Conservation (phyloP, 164 flowering plant species). For the Nelumbo lutea region DNA sequence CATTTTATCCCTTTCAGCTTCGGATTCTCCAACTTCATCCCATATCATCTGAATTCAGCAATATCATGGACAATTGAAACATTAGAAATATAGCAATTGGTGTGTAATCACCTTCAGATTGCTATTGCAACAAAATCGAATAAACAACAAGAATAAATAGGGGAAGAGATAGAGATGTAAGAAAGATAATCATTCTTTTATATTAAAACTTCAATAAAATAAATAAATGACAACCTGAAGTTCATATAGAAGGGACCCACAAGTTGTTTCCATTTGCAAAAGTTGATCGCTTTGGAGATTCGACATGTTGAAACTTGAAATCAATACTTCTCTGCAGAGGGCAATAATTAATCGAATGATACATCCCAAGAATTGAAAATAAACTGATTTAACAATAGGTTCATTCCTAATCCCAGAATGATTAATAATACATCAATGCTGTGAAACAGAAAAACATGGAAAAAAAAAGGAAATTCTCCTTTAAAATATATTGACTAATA, state of each 20-base stretch:
- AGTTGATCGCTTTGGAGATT: conserved; percentile 23
- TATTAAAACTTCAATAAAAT: neutral
- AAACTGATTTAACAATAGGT: neutral
- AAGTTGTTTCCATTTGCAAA: conserved; percentile 44
- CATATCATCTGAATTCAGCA: conserved; percentile 51
- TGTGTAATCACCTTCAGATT: neutral
- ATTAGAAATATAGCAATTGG: neutral
- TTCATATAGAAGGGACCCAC: conserved; percentile 53
- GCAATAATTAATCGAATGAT: neutral
- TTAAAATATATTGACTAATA: no score
- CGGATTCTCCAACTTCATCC: conserved; percentile 84
- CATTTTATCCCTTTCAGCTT: conserved; percentile 55
- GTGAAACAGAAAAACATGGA: neutral
- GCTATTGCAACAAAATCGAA: neutral
- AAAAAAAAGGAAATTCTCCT: no score
- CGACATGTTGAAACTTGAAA: conserved; percentile 24
- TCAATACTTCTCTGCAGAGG: conserved; percentile 12
- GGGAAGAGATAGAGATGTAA: no score
- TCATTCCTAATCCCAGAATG: neutral
- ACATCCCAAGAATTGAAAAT: neutral
- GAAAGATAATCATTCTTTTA: neutral
- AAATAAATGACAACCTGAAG: conserved; percentile 42
- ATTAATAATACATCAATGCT: neutral
- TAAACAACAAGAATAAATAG: neutral
- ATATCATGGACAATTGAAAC: no score